Evolutionary conservation across 2,329 filamentous ascomycete species (phyloP), one percentile per base, ranked within the genome.

Genomic region (Acrocalymma vagum): DNA sequence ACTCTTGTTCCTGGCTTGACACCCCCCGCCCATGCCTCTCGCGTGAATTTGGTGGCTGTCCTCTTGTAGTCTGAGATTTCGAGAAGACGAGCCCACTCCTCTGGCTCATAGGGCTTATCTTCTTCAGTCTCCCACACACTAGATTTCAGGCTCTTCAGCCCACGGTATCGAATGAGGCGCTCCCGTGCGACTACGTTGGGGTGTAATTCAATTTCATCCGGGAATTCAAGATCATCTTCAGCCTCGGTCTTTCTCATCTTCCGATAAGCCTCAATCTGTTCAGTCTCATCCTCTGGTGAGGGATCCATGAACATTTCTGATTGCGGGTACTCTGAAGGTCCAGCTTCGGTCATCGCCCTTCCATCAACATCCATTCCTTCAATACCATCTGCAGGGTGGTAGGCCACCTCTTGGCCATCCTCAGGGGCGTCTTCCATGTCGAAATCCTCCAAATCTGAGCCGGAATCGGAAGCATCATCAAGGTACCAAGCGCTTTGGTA

Each of bases 401-500:
- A 65, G 9, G 82, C 80, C 16, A 80, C 75, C 11, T 45, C 69
- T 67, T 82, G 78, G 22, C 70, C 70, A 56, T 79, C 70, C 16
- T 81, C 77, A 20, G 72, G 66, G 18, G 79, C 77, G 21, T 82
- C 81, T 21, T 90, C 87, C 30, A 90, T 86, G 22, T 70, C 68
- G 23, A 71, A 65, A 22, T 73, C 74, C 41, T 78, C 89, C 52
- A 90, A 77, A 58, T 97, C 93, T 1, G 92, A 96, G 27, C 87
- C 93, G 7, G 87, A 90, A 63, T 88, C 90, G 0, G 89, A 94
- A 15, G 90, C 80, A 45, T 92, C 86, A 39, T 83, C 86, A 23
- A 99, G 73, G 65, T 88, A 96, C 94, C 94, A 99, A 8, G 93
- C 92, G 15, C 92, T 82, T 72, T 99, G 94, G 70, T 96, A 97